phyloP scores from a whole-genome alignment of 1,284 basidiomycete species.

The Ceratobasidium sp. region DNA sequence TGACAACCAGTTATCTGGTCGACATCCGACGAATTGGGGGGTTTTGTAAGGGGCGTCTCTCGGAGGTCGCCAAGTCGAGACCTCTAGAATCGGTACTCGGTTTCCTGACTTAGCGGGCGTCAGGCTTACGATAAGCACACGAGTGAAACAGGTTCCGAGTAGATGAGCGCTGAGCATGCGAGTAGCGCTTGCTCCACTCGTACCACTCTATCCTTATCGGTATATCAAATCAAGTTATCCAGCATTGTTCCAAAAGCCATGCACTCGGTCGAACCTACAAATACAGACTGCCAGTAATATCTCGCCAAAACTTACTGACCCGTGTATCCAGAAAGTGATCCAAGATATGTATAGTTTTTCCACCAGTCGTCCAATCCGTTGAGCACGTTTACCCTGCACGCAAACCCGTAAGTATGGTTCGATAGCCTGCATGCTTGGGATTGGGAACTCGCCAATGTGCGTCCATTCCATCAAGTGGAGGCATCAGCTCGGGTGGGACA shows the following conservation, averaged over 20 bases:
- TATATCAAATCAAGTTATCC: background rate
- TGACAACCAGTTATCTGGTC: background rate
- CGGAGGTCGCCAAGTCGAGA: background rate
- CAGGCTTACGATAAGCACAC: background rate
- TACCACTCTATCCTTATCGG: background rate
- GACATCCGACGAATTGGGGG: background rate
- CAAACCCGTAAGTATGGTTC: background rate
- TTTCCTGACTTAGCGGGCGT: background rate
- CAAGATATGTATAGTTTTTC: constrained; percentile 43
- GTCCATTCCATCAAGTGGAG: constrained; percentile 43
- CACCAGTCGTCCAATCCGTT: constrained; percentile 43
- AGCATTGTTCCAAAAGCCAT: background rate
- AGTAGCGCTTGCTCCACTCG: too few relatives aligned
- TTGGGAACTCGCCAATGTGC: constrained; percentile 26
- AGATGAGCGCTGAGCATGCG: too few relatives aligned
- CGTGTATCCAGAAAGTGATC: constrained; percentile 31
- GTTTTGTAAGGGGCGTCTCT: background rate
- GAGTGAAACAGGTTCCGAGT: background rate
- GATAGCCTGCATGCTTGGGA: background rate
- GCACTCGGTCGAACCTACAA: constrained; percentile 17
- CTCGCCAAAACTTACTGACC: constrained; percentile 5
- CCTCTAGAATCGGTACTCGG: background rate
- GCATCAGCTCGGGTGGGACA: constrained; percentile 38
- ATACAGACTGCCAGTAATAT: constrained; percentile 10
- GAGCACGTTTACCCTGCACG: constrained; percentile 34